A percentile compares a stretch with the other conserved stretches of the same genome.
phyloP scores from a whole-genome alignment of 2,329 filamentous ascomycete species.

The Alternaria incomplexa region DNA sequence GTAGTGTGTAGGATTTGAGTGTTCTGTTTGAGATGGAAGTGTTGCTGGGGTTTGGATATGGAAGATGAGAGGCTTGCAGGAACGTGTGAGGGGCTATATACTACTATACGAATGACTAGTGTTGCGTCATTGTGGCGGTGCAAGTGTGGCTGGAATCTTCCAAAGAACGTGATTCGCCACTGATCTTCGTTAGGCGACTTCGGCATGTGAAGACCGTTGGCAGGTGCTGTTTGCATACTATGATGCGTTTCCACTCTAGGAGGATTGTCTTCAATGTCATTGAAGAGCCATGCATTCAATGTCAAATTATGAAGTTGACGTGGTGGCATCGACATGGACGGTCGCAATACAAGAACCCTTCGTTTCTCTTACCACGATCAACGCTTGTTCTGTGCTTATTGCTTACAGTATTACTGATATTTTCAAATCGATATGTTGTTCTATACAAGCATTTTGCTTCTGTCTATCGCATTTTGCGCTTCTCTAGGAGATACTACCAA shows the following conservation, averaged over 20 bases:
- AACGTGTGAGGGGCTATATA: neutral
- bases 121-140: conserved; percentile 38
- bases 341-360: no score
- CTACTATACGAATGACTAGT: neutral
- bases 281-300: neutral
- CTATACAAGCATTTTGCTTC: no score
- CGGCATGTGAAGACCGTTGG: neutral
- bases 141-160: conserved; percentile 32
- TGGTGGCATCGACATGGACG: neutral
- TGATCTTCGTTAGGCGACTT: neutral
- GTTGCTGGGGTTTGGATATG: neutral
- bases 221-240: neutral
- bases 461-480: neutral
- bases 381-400: neutral
- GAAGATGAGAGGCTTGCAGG: neutral
- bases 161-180: conserved; percentile 16
- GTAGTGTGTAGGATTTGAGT: neutral
- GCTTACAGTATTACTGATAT: neutral
- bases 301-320: neutral
- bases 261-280: no score
- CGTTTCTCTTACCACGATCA: neutral
- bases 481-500: neutral
- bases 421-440: neutral
- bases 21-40: neutral
- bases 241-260: neutral